Conservation (phyloP, 1,284 basidiomycete species). For the Malassezia arunalokei region DNA sequence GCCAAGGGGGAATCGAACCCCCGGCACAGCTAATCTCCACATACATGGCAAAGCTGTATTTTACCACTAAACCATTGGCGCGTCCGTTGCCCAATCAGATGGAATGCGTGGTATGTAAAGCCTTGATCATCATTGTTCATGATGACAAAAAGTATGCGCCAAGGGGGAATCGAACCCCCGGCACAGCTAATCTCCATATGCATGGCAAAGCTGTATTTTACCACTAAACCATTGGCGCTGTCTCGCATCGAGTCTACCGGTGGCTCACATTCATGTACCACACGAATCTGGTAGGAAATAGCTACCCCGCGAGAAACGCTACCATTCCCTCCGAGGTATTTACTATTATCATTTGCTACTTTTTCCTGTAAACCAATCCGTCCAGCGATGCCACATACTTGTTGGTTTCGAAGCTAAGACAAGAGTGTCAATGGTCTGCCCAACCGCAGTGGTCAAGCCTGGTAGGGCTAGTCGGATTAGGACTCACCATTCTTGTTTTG, state of each 20-base stretch:
- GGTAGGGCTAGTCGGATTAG: background rate
- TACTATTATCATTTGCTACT: background rate
- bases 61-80: conserved; percentile 13
- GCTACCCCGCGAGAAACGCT: no score
- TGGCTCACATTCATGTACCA: no score
- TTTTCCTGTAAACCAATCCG: conserved; percentile 7
- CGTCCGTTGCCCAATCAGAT: no score
- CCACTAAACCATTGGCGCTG: conserved; percentile 22
- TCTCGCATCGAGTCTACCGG: no score
- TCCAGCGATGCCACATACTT: conserved; percentile 3
- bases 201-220: conserved; percentile 22
- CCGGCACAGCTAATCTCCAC: conserved; percentile 4
- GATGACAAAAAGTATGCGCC: conserved; percentile 11
- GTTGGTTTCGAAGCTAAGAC: no score
- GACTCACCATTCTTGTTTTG: conserved; percentile 12
- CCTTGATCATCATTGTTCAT: no score
- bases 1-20: conserved; percentile 12
- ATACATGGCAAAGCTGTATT: conserved; percentile 10
- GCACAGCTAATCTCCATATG: conserved; percentile 15
- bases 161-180: conserved; percentile 22
- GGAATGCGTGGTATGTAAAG: no score
- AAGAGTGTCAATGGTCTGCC: background rate
- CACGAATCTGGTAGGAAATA: no score
- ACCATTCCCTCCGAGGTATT: background rate
- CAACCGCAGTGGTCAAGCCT: conserved; percentile 1